A percentile compares a stretch with the other conserved stretches of the same genome.
Evolutionary conservation across 2,329 filamentous ascomycete species (phyloP).

Genomic region (Lachnellula subtilissima): DNA sequence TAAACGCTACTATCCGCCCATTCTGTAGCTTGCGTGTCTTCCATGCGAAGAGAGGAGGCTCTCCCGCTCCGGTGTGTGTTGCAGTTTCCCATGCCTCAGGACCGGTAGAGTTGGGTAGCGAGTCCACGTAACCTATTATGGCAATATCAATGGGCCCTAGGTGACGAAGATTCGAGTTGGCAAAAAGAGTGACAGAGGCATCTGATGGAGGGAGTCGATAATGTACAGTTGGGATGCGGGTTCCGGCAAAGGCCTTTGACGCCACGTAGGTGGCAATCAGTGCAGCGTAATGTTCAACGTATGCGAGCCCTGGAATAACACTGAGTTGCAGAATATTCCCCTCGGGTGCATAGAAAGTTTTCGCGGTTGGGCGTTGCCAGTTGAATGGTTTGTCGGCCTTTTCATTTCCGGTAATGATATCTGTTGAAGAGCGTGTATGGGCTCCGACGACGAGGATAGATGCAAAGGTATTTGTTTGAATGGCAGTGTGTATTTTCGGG

Average conservation of each 20-base stretch:
- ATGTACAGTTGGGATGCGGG: not conserved
- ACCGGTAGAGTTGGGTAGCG: constrained; percentile 4
- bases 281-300: constrained; percentile 17
- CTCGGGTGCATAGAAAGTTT: constrained; percentile 1
- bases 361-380: constrained; percentile 17
- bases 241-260: not conserved
- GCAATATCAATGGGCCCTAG: constrained; percentile 9
- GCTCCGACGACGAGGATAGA: constrained; percentile 5
- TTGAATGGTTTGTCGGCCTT: constrained; percentile 20
- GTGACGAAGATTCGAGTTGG: constrained; percentile 9
- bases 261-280: constrained; percentile 14
- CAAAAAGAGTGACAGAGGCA: constrained; percentile 4
- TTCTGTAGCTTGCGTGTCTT: constrained; percentile 5
- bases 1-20: constrained; percentile 11
- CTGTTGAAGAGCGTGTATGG: constrained; percentile 2
- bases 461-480: not conserved
- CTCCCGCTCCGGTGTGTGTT: not conserved
- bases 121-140: constrained; percentile 12
- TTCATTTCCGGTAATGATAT: constrained; percentile 8
- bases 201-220: constrained; percentile 3
- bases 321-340: constrained; percentile 10
- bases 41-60: constrained; percentile 11
- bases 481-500: constrained; percentile 4
- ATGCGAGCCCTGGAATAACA: constrained; percentile 12
- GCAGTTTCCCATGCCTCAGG: constrained; percentile 9